Base-by-base conservation (phyloP, 106 monocot species). In the Dioscorea alata region DNA sequence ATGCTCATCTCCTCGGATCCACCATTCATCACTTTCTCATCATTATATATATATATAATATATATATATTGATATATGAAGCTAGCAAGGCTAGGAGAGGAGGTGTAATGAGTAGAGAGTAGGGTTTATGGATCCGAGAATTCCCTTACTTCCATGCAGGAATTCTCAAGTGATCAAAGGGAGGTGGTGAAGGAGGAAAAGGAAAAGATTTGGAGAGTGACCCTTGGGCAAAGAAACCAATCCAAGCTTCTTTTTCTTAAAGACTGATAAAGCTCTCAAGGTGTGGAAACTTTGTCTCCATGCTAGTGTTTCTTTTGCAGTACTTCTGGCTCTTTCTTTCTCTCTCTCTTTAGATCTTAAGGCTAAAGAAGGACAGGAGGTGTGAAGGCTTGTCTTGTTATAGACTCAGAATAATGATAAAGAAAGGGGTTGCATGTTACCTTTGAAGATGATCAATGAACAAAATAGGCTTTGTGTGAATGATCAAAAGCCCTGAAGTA, bases 281-380 rank as follows among this genome's bases (percentile, higher is more conserved):
- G 67, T 71, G 83, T 83, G 75, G 79, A 83, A 83, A 83, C 67
- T 75, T 79, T 83, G 83, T 83, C 83, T 83, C 83, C 73, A 73
- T 81, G 76, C 51, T 23, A 67, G 49, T 24, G 59, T 50, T 25
- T 68, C 67, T 76, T 82, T 72, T 73, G 61, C 57, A 54, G 42
- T 28, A 28, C 28, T 28, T 28, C 28, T 28, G 28, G 28, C 28
- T 28, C 42, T 42, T 5, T 42, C 42, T 42, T 5, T 42, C 42
- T 10, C 8, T 72, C 50, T 51, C 54, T 19, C 54, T 19, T 0
- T 18, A 48, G 68, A 51, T 57, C 67, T 60, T 76, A 63, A 52
- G 67, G 69, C 32, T 54, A 63, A 54, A 23, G 64, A 58, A 32
- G 6, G 42, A 42, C 12, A 18, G 23, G 5, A 19, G 59, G 19